Conservation (phyloP, 139 green algal genomes). For the Coelastrella sp. region DNA sequence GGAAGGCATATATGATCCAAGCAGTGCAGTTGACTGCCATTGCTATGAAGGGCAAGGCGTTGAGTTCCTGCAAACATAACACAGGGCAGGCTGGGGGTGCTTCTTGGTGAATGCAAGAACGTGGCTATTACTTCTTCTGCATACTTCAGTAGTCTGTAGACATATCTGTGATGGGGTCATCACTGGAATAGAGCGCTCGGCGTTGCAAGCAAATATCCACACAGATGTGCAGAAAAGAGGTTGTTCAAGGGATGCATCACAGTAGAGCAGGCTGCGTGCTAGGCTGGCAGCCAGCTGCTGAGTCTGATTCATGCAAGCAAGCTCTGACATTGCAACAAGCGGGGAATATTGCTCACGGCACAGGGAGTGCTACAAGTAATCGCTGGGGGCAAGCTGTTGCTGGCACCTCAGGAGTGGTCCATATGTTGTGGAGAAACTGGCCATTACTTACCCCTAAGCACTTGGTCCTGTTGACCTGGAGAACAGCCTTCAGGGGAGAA, state of each 20-base stretch:
- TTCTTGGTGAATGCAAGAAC: neutral
- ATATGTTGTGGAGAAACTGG: neutral
- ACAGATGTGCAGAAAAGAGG: no score
- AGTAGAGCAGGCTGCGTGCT: no score
- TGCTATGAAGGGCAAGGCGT: conserved; percentile 36
- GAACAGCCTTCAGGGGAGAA: conserved; percentile 33
- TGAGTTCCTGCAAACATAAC: conserved; percentile 35
- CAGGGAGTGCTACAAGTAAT: no score
- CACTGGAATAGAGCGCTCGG: no score
- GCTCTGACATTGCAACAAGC: no score
- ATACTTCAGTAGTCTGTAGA: neutral
- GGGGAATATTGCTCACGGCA: no score
- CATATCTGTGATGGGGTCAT: no score
- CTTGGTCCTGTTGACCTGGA: conserved; percentile 28
- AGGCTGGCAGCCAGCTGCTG: no score
- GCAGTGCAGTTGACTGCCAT: conserved; percentile 46
- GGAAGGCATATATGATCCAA: conserved; percentile 45
- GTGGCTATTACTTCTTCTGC: neutral
- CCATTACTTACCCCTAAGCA: conserved; percentile 17
- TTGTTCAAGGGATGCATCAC: no score
- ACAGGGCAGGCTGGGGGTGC: neutral
- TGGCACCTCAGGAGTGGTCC: neutral
- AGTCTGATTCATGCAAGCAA: no score
- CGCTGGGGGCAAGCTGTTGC: no score
- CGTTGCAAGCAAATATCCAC: no score